Conservation (phyloP, 345 rosid species). For the Trapa bicornis region DNA sequence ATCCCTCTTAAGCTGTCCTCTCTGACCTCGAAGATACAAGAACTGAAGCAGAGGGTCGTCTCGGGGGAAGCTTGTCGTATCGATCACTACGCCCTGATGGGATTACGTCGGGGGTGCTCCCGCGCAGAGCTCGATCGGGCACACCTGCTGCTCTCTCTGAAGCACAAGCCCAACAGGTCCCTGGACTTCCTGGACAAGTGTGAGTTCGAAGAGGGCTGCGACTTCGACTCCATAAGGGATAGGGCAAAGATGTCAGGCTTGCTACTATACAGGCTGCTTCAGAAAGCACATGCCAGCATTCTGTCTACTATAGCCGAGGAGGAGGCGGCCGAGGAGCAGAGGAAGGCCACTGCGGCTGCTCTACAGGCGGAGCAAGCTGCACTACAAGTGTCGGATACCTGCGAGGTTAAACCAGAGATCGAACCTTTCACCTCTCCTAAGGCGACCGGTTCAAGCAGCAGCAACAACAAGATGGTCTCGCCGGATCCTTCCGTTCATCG, state of each 20-base stretch:
- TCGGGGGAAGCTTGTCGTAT: slow-evolving; percentile 32
- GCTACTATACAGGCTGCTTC: slow-evolving; percentile 30
- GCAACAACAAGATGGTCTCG: slow-evolving; percentile 12
- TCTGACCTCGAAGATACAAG: slow-evolving; percentile 22
- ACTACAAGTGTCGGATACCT: slow-evolving; percentile 28
- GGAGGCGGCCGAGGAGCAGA: slow-evolving; percentile 47
- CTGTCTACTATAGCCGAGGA: slow-evolving; percentile 34
- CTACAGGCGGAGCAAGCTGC: slow-evolving; percentile 36
- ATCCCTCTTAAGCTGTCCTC: slow-evolving; percentile 29
- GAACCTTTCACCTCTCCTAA: slow-evolving; percentile 14
- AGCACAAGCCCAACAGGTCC: slow-evolving; percentile 37
- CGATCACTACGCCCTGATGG: slow-evolving; percentile 34
- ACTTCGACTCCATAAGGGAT: slow-evolving; percentile 32
- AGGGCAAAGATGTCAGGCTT: slow-evolving; percentile 27
- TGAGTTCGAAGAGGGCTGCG: slow-evolving; percentile 27
- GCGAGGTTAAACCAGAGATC: slow-evolving; percentile 12
- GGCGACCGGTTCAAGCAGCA: slow-evolving; percentile 9
- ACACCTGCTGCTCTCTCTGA: slow-evolving; percentile 24
- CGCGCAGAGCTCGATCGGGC: slow-evolving; percentile 41
- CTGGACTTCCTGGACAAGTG: slow-evolving; percentile 28
- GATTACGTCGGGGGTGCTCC: slow-evolving; percentile 36
- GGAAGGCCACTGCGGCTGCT: slow-evolving; percentile 37
- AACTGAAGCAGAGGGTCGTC: slow-evolving; percentile 31
- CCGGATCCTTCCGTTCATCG: slow-evolving; percentile 32
- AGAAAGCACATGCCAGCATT: slow-evolving; percentile 23